Percentiles rank a stretch among this genome's conserved stretches.
Evolutionary conservation across 805 yeast genomes (phyloP).

Genomic region (Ogataea parapolymorpha): DNA sequence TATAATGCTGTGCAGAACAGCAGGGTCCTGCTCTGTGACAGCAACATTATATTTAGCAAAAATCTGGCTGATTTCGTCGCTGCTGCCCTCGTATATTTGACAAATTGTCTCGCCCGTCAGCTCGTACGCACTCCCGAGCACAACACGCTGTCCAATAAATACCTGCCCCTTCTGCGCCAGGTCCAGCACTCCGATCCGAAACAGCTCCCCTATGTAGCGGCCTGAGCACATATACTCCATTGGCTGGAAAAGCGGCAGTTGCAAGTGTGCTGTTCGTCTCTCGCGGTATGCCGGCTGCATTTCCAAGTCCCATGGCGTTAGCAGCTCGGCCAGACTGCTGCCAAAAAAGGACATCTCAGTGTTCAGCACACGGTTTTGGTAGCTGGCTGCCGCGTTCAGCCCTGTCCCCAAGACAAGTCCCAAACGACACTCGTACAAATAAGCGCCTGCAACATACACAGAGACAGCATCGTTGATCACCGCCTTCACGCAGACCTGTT

Average conservation of each 20-base stretch:
- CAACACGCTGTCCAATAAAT: slow-evolving; percentile 5
- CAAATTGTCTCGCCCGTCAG: slow-evolving; percentile 41
- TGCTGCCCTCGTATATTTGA: slow-evolving; percentile 31
- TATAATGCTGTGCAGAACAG: slow-evolving; percentile 24
- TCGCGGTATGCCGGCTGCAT: slow-evolving; percentile 17
- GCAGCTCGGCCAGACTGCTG: slow-evolving; percentile 33
- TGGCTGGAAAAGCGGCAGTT: slow-evolving; percentile 43
- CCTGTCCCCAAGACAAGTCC: slow-evolving; percentile 73
- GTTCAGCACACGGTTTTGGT: slow-evolving; percentile 36
- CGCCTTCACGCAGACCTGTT: slow-evolving; percentile 38
- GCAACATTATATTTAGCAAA: not conserved
- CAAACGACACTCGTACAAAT: slow-evolving; percentile 35
- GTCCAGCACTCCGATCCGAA: slow-evolving; percentile 41
- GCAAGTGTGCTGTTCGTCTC: slow-evolving; percentile 1
- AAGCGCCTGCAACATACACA: slow-evolving; percentile 52
- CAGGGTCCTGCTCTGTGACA: not conserved
- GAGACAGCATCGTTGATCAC: slow-evolving; percentile 65
- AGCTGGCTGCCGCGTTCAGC: slow-evolving; percentile 48
- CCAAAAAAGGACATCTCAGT: slow-evolving; percentile 60
- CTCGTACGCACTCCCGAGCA: slow-evolving; percentile 1
- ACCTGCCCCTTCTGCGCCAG: slow-evolving; percentile 24
- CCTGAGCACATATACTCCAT: slow-evolving; percentile 54
- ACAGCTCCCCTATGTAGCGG: slow-evolving; percentile 52
- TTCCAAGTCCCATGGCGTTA: slow-evolving; percentile 39
- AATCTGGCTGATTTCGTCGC: not conserved